Evolutionary conservation across 108 stramenopile species (phyloP), one percentile per base, ranked within the genome.

Genomic region (Skeletonema potamos): DNA sequence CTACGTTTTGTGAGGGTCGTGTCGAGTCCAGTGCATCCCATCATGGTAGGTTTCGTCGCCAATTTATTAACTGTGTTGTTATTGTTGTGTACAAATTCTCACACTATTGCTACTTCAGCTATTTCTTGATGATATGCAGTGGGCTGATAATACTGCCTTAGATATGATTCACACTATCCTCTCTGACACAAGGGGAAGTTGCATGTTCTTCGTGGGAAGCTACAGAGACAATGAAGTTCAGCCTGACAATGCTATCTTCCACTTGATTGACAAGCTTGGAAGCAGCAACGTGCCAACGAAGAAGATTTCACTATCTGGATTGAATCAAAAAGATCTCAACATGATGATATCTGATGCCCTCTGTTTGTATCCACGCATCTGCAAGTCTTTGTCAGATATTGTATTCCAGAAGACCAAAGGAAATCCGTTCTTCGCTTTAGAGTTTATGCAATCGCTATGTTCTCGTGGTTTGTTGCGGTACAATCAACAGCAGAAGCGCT

Each of bases 61-160:
- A 46, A 5, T 17, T 6, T 20, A 6, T 46, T 46, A 4, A 46
- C 5, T 46, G 13, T 4, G 3, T 46, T 6, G 4, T 18, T 46
- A 20, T 46, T 46, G 0, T 12, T 6, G 6, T 32, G 13, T 41
- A 46, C 44, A 46, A 20, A 46, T 2, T 20, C 44, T 20, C 11
- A 46, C 44, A 20, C 36, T 37, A 41, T 13, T 6, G 13, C 3
- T 4, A 41, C 11, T 6, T 41, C 44, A 46, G 44, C 39, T 83
- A 20, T 79, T 83, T 34, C 34, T 83, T 6, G 82, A 83, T 56
- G 82, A 83, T 64, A 36, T 75, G 13, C 82, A 79, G 43, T 82
- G 82, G 82, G 72, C 76, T 7, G 76, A 77, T 46, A 11, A 24
- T 15, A 48, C 60, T 8, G 54, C 82, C 22, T 28, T 83, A 0